Evolutionary conservation across 73 alveolate genomes (phyloP).

Genomic region (Breviolum minutum): DNA sequence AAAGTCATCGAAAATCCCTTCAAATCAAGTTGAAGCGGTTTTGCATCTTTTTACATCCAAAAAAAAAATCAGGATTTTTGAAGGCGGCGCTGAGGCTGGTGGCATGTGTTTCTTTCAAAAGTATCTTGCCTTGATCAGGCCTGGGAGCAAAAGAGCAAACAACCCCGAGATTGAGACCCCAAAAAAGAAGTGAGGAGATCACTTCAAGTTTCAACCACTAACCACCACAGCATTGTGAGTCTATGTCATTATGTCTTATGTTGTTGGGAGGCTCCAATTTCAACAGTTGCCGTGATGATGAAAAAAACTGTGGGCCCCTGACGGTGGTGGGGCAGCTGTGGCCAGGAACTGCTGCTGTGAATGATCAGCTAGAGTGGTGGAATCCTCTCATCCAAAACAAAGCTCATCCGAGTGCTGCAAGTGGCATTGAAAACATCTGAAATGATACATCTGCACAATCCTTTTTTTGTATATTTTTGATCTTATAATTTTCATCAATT

Average conservation of each 20-base stretch:
- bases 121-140: constrained; percentile 60
- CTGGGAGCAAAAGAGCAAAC: neutral
- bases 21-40: neutral
- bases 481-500: no score
- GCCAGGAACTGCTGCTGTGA: constrained; percentile 79
- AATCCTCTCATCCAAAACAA: neutral
- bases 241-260: no score
- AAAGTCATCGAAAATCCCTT: neutral
- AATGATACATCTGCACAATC: no score
- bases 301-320: neutral
- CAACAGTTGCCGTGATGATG: neutral
- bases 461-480: no score
- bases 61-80: neutral
- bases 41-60: neutral
- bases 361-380: constrained; percentile 46
- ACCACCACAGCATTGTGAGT: no score
- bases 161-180: no score
- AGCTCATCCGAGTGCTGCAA: no score
- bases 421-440: no score
- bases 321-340: constrained; percentile 79
- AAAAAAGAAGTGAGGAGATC: no score
- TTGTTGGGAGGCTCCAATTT: neutral
- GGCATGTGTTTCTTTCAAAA: constrained; percentile 51
- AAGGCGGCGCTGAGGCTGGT: neutral
- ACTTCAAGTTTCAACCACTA: no score